Base-by-base conservation (phyloP, 2,329 filamentous ascomycete species). In the Fusarium burgessii region DNA sequence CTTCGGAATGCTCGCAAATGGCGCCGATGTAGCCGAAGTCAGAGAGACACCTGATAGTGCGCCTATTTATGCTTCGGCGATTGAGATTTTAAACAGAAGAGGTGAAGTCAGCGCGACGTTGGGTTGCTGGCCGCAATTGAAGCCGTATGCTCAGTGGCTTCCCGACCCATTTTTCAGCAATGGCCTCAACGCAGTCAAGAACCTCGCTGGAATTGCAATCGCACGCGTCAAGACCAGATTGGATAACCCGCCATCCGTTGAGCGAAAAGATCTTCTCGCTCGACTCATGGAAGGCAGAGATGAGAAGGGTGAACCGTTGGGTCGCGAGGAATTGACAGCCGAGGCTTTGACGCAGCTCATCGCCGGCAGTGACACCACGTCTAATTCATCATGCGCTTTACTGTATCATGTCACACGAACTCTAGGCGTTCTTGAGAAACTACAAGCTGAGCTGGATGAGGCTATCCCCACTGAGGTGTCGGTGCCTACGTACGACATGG, bases 271-370 rank as follows among this genome's bases (percentile, higher is more conserved):
- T 76, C 87, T 98, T 2, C 90, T 97, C 7, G 90, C 92, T 3
- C 88, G 93, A 4, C 84, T 98, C 13, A 95, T 97, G 89, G 92
- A 97, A 81, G 94, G 93, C 50, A 91, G 92, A 61, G 93, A 97
- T 78, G 91, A 93, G 66, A 91, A 89, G 27, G 94, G 94, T 60
- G 84, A 93, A 64, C 91, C 89, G 14, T 87, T 97, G 0, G 91
- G 92, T 7, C 88, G 92, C 29, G 88, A 92, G 73, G 94, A 97
- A 78, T 85, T 97, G 56, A 97, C 93, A 0, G 94, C 94, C 38
- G 95, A 97, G 82, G 94, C 94, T 0, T 84, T 97, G 29, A 97
- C 94, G 0, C 94, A 97, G 80, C 87, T 97, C 43, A 97, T 94
- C 74, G 92, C 92, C 3, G 92, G 92, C 29, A 90, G 87, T 45